Percentiles rank a stretch among this genome's conserved stretches.
Conservation (phyloP, 257 asterid genomes). For the Scutellaria barbata region DNA sequence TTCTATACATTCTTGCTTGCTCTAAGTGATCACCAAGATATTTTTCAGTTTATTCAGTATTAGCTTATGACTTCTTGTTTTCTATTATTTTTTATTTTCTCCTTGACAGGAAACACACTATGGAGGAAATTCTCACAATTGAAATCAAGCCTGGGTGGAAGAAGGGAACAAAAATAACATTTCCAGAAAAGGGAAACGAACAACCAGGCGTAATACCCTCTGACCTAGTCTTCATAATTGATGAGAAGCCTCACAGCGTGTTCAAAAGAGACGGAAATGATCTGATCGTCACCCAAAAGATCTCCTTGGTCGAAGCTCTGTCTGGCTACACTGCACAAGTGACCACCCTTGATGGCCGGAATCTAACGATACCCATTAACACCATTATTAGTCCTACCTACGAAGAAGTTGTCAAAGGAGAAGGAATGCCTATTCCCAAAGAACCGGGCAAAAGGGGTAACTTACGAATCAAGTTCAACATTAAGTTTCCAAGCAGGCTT, state of each 20-base stretch:
- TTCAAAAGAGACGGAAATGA: slow-evolving; percentile 92
- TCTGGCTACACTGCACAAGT: slow-evolving; percentile 75
- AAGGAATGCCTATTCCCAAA: slow-evolving; percentile 94
- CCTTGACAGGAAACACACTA: slow-evolving; percentile 64
- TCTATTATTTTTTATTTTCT: slow-evolving; percentile 2
- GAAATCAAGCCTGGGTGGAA: slow-evolving; percentile 96
- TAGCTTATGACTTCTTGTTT: slow-evolving; percentile 4
- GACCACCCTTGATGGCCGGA: slow-evolving; percentile 78
- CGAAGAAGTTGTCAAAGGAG: slow-evolving; percentile 82
- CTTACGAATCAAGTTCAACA: slow-evolving; percentile 70
- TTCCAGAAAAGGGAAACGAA: slow-evolving; percentile 88
- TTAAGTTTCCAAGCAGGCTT: slow-evolving; percentile 84
- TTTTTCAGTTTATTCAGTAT: not conserved
- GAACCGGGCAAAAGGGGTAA: slow-evolving; percentile 87
- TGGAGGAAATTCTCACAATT: slow-evolving; percentile 76
- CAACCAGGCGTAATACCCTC: slow-evolving; percentile 81
- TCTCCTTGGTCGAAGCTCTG: slow-evolving; percentile 79
- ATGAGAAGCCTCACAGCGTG: slow-evolving; percentile 79
- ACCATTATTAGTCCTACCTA: slow-evolving; percentile 66
- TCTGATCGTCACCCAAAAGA: slow-evolving; percentile 69
- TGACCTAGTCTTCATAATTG: slow-evolving; percentile 79
- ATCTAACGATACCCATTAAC: slow-evolving; percentile 62
- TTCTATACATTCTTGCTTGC: too few relatives aligned
- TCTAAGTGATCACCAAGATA: too few relatives aligned
- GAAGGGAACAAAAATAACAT: slow-evolving; percentile 93